phyloP scores from a whole-genome alignment of 129 eudicot genomes.

The Helichrysum umbraculigerum region DNA sequence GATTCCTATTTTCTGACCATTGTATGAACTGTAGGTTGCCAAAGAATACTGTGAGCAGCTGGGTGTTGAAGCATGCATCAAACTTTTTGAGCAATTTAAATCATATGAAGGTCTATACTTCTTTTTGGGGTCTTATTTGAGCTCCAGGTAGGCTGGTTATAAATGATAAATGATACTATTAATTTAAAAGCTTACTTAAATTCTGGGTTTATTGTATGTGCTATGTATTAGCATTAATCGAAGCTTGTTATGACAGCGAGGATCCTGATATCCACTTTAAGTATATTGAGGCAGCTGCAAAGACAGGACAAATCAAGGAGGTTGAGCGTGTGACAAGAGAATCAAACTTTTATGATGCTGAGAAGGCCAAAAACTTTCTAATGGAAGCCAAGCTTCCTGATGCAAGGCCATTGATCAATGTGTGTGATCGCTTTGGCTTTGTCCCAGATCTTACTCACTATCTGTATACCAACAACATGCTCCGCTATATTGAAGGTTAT shows the following conservation, averaged over 20 bases:
- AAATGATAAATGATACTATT: background rate
- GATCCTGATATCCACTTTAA: slow-evolving; percentile 95
- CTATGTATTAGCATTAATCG: slow-evolving; percentile 10
- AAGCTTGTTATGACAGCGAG: slow-evolving; percentile 53
- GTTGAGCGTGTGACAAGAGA: slow-evolving; percentile 98
- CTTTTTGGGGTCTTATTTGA: slow-evolving; percentile 90
- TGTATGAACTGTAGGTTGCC: slow-evolving; percentile 63
- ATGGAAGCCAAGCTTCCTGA: slow-evolving; percentile 99
- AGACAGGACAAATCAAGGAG: slow-evolving; percentile 96
- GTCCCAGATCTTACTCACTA: slow-evolving; percentile 98
- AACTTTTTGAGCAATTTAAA: slow-evolving; percentile 95
- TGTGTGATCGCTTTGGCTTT: slow-evolving; percentile 93
- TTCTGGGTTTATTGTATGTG: background rate
- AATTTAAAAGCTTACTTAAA: slow-evolving; percentile 6
- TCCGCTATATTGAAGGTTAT: slow-evolving; percentile 97
- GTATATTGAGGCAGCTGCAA: slow-evolving; percentile 97
- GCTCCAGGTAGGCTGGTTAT: slow-evolving; percentile 69
- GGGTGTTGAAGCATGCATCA: slow-evolving; percentile 90
- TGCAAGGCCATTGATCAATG: slow-evolving; percentile 95
- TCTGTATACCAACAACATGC: slow-evolving; percentile 90
- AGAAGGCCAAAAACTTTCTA: slow-evolving; percentile 87
- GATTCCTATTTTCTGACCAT: slow-evolving; percentile 3
- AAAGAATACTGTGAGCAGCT: slow-evolving; percentile 93
- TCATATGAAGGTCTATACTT: slow-evolving; percentile 94
- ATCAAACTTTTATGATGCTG: slow-evolving; percentile 91